Conservation (phyloP, 805 yeast species). For the Soucietia sequanensis region DNA sequence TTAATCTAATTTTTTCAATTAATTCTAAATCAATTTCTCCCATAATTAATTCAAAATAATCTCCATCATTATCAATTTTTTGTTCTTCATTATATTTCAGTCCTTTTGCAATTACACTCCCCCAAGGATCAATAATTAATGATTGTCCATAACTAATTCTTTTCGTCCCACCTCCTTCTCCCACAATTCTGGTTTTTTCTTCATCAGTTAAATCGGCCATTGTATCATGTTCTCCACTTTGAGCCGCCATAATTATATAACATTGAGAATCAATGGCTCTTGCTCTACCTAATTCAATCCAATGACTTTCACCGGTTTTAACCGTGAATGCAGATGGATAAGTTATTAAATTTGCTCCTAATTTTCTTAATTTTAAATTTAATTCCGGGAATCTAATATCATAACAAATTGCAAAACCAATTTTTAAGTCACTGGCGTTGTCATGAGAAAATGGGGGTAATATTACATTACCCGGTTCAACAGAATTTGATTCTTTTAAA, state of each 20-base stretch:
- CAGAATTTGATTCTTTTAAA: slow-evolving; percentile 72
- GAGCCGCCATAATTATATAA: slow-evolving; percentile 87
- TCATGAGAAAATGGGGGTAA: slow-evolving; percentile 50
- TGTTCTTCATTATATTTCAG: slow-evolving; percentile 24
- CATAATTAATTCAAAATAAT: slow-evolving; percentile 42
- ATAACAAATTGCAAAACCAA: slow-evolving; percentile 79
- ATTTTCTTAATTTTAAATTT: slow-evolving; percentile 57
- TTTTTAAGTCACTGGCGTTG: slow-evolving; percentile 24
- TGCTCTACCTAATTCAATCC: slow-evolving; percentile 76
- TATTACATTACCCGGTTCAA: slow-evolving; percentile 69
- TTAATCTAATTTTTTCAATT: slow-evolving; percentile 51
- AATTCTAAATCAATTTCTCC: slow-evolving; percentile 65
- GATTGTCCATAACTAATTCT: slow-evolving; percentile 87
- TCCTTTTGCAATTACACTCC: slow-evolving; percentile 61
- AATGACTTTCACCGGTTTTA: slow-evolving; percentile 88
- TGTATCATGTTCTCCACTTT: slow-evolving; percentile 72
- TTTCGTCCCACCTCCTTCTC: slow-evolving; percentile 24
- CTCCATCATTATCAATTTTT: slow-evolving; percentile 29
- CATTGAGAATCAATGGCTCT: slow-evolving; percentile 89
- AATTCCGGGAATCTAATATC: slow-evolving; percentile 88
- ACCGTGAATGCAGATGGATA: slow-evolving; percentile 93
- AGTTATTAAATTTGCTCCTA: slow-evolving; percentile 75
- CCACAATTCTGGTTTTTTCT: slow-evolving; percentile 10
- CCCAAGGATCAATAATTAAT: slow-evolving; percentile 91
- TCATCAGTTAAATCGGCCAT: slow-evolving; percentile 35